phyloP scores from a whole-genome alignment of 2,329 filamentous ascomycete species.

The Monilinia vaccinii-corymbosi region DNA sequence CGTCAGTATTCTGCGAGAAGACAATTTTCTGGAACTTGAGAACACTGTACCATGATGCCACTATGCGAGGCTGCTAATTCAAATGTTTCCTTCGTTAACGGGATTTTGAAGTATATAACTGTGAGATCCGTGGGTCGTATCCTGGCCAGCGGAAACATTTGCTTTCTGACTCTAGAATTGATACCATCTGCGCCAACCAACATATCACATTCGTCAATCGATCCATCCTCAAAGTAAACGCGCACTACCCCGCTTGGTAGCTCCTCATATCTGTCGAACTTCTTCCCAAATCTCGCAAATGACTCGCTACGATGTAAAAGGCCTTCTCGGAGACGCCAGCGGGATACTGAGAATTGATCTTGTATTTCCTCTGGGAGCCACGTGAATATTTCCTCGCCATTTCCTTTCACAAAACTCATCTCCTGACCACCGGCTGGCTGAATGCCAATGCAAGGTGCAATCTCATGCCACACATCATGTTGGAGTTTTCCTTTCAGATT shows the following conservation, averaged over 20 bases:
- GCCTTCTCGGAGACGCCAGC: slow-evolving; percentile 21
- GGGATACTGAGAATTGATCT: slow-evolving; percentile 23
- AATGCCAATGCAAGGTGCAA: slow-evolving; percentile 17
- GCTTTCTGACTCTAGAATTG: slow-evolving; percentile 38
- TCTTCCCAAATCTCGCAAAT: slow-evolving; percentile 29
- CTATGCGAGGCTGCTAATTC: slow-evolving; percentile 14
- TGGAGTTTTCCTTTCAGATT: slow-evolving; percentile 20
- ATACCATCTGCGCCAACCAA: slow-evolving; percentile 48
- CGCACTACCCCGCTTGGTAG: slow-evolving; percentile 27
- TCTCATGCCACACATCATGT: slow-evolving; percentile 16
- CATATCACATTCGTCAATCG: slow-evolving; percentile 38
- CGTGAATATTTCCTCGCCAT: slow-evolving; percentile 20
- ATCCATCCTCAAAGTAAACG: slow-evolving; percentile 37
- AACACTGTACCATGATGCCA: slow-evolving; percentile 18
- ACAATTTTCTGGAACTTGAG: no score
- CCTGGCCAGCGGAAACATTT: slow-evolving; percentile 20
- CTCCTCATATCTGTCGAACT: slow-evolving; percentile 25
- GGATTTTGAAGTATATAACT: slow-evolving; percentile 27
- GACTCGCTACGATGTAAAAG: slow-evolving; percentile 17
- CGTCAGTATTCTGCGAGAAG: not conserved
- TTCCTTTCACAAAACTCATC: slow-evolving; percentile 21
- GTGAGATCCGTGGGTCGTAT: slow-evolving; percentile 16
- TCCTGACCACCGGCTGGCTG: slow-evolving; percentile 21
- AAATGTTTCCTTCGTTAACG: slow-evolving; percentile 20
- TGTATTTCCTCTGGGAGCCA: slow-evolving; percentile 21